phyloP scores from a whole-genome alignment of 345 rosid genomes.

The Euphorbia pulcherrima region DNA sequence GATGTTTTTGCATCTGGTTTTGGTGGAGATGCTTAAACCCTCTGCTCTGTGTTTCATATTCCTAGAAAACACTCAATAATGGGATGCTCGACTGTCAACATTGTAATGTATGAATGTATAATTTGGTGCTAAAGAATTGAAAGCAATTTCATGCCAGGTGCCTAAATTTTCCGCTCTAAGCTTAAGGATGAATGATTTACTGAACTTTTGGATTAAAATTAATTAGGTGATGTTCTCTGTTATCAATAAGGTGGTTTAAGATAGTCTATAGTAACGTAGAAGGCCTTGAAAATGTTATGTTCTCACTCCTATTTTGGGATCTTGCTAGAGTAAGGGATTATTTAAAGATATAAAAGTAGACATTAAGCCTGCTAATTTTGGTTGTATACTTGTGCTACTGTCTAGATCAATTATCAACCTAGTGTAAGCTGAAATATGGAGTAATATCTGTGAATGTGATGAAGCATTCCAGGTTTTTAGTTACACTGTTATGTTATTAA shows the following conservation, averaged over 20 bases:
- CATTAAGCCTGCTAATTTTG: neutral
- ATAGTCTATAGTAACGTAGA: neutral
- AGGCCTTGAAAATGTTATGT: neutral
- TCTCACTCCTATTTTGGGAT: neutral
- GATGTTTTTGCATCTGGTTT: neutral
- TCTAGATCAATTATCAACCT: neutral
- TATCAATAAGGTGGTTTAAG: neutral
- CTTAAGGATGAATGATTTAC: neutral
- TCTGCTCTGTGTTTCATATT: neutral
- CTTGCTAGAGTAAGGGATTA: neutral
- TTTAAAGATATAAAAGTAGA: neutral
- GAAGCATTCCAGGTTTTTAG: neutral
- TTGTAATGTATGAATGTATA: neutral
- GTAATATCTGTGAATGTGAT: neutral
- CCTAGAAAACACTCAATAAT: neutral
- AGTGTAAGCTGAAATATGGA: neutral
- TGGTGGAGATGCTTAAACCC: neutral
- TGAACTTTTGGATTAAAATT: neutral
- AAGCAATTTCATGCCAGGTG: neutral
- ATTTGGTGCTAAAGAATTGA: neutral
- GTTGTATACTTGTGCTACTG: neutral
- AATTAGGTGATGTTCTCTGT: neutral
- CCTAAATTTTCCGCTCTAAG: neutral
- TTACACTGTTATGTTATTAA: neutral
- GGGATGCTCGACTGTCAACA: neutral